These are phyloP conservation scores for Passiflora organensis DNA, from an alignment of 345 rosid species.

Conservation along the genomic window DNA sequence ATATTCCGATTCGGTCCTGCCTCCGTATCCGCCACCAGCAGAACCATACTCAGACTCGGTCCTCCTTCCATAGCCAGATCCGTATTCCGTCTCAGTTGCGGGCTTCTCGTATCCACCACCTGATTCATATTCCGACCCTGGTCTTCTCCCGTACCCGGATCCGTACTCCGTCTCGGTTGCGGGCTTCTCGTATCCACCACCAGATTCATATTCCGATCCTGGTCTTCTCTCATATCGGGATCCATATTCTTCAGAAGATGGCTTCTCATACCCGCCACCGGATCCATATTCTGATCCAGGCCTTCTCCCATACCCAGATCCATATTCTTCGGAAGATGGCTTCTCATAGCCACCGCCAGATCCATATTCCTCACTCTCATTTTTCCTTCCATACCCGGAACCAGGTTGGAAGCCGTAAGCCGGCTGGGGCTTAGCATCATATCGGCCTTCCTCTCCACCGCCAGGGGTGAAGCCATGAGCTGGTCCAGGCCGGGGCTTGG, in stretches of 20 bases:
- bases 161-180: too few species aligned
- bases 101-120: slow-evolving; percentile 20
- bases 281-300: slow-evolving; percentile 27
- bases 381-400: slow-evolving; percentile 28
- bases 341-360: not conserved
- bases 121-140: slow-evolving; percentile 26
- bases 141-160: too few species aligned
- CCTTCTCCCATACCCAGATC: slow-evolving; percentile 24
- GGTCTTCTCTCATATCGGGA: too few species aligned
- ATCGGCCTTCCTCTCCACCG: slow-evolving; percentile 17
- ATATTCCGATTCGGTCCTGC: slow-evolving; percentile 24
- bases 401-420: slow-evolving; percentile 19
- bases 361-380: slow-evolving; percentile 21
- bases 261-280: slow-evolving; percentile 10
- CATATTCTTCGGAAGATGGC: slow-evolving; percentile 8
- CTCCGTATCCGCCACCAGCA: slow-evolving; percentile 11
- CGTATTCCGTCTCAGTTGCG: slow-evolving; percentile 25
- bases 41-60: slow-evolving; percentile 22
- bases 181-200: too few species aligned
- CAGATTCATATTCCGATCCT: slow-evolving; percentile 30
- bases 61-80: slow-evolving; percentile 22
- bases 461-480: slow-evolving; percentile 29
- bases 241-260: too few species aligned
- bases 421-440: slow-evolving; percentile 13
- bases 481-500: slow-evolving; percentile 68